Conservation (phyloP, 345 rosid genomes). For the Jatropha curcas region DNA sequence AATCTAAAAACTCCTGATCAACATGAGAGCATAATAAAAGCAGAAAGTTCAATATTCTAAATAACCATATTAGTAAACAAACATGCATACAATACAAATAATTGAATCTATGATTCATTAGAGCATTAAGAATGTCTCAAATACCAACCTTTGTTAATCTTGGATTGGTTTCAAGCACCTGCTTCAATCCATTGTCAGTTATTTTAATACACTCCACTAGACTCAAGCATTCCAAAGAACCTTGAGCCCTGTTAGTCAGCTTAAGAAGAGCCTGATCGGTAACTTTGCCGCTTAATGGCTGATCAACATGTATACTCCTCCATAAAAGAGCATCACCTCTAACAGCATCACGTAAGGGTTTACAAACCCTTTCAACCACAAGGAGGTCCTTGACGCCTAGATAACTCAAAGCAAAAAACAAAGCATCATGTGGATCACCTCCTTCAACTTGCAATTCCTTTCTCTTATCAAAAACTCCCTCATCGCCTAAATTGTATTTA, state of each 20-base stretch:
- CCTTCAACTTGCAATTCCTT: constrained; percentile 15
- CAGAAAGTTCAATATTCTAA: background rate
- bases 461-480: constrained; percentile 3
- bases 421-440: constrained; percentile 21
- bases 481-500: background rate
- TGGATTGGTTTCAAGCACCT: constrained; percentile 24
- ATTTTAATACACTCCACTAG: constrained; percentile 14
- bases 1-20: background rate
- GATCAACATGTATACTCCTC: constrained; percentile 21
- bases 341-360: constrained; percentile 21
- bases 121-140: background rate
- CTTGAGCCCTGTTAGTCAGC: constrained; percentile 23
- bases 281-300: constrained; percentile 13
- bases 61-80: background rate
- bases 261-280: constrained; percentile 21
- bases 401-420: constrained; percentile 21
- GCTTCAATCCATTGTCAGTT: constrained; percentile 24
- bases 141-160: constrained; percentile 23
- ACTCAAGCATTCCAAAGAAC: constrained; percentile 21
- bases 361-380: constrained; percentile 18
- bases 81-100: background rate
- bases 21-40: background rate
- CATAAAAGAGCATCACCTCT: constrained; percentile 14
- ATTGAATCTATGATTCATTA: background rate
- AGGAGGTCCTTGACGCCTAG: constrained; percentile 17